Base-by-base conservation (phyloP, 352 stramenopile species). In the Phytophthora hybrid region DNA sequence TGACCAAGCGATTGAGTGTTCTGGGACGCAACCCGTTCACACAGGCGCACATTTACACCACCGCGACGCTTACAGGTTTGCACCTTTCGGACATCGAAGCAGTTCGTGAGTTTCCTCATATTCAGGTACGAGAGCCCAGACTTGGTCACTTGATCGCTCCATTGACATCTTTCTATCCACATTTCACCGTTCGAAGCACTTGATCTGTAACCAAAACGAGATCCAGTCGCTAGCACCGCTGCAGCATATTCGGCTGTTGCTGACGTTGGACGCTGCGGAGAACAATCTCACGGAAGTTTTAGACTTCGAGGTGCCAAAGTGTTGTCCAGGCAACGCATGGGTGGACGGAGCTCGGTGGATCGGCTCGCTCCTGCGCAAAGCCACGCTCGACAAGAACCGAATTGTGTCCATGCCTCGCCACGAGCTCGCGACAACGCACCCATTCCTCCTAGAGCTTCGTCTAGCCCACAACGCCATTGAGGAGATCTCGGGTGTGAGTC, bases 11-110 rank as follows among this genome's bases (percentile, higher is more conserved):
- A 18, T 34, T 94, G 23, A 80, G 83, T 52, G 76, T 88, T 13
- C 49, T 94, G 6, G 83, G 87, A 7, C 84, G 79, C 63, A 87
- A 92, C 41, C 87, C 87, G 51, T 92, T 88, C 75, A 87, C 84
- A 1, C 80, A 89, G 18, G 76, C 73, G 26, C 85, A 89, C 44
- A 76, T 94, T 31, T 93, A 78, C 72, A 94, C 87, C 9, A 92
- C 83, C 5, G 81, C 80, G 16, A 78, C 75, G 23, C 78, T 93
- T 2, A 63, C 54, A 13, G 60, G 58, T 23, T 74, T 91, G 5
- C 61, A 73, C 23, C 77, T 92, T 29, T 63, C 65, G 0, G 74
- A 92, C 64, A 63, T 93, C n/a, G 39, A 75, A 2, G 68, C 64
- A 0, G 73, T 92, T 19, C 66, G 67, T 7, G 80, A 83, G 19